Evolutionary conservation across 2,329 filamentous ascomycete genomes (phyloP), one percentile per base, ranked within the genome.

Genomic region (Diaporthe helianthi): DNA sequence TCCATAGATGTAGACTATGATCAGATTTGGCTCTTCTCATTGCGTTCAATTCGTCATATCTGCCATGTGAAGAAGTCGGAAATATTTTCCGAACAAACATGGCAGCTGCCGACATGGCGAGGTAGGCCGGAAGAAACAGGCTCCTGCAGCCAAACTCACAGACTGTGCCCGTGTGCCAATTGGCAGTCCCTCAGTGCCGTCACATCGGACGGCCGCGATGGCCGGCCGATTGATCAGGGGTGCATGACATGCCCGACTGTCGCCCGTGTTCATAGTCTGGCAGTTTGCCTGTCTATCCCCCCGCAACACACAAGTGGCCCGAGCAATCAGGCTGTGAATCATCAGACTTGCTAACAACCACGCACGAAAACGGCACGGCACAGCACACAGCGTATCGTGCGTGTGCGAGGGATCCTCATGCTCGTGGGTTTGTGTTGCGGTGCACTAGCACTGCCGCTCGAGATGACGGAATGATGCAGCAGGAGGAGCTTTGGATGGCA

Each of bases 371-470:
- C 55, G 55, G 55, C 26, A 61, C 55, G 55, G 55, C 26, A 61
- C 55, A 41, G 55, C 55, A 47, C 55, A 41, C 19, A 31, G 31
- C 2, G 41, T 44, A 19, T 44, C 41, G 41, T 46, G 41, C 41
- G 12, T 47, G 55, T 33, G 41, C 19, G 17, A 33, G 26, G 55
- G 12, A 44, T 19, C 15, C 33, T 13, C 47, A 6, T 33, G 19
- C 41, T n/a, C 19, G 17, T 10, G 41, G 22, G 55, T 19, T 19
- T 36, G 41, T 47, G 58, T 63, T 49, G 58, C 58, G 49, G 44
- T 63, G 58, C 58, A 47, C 44, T 63, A 63, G 58, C 58, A 63
- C 58, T 63, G 58, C 58, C 58, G 58, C 58, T 49, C 29, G 31
- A 19, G 29, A 49, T 63, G 58, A 63, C 58, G 58, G 15, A 49